Evolutionary conservation across 331 rosid genomes (phyloP), one percentile per base, ranked within the genome.

Genomic region (Quercus tomentella): DNA sequence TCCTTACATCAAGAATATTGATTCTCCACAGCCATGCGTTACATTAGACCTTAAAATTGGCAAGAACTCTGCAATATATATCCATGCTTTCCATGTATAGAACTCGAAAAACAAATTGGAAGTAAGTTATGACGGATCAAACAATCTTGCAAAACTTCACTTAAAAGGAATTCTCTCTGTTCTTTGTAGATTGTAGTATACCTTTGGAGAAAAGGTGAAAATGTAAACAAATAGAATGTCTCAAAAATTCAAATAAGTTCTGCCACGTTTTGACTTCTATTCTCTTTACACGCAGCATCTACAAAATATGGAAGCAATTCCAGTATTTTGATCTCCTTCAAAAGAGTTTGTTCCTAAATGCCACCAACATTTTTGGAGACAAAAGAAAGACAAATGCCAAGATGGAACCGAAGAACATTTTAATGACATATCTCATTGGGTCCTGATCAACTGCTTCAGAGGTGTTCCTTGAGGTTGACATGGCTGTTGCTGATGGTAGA

Each of bases 331-430:
- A 52, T 79, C 45, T 54, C 63, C 73, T 76, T 84, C 80, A 91
- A 56, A 87, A 66, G 81, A 86, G 78, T 76, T 85, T 76, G 80
- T 89, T 89, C 89, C 63, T 89, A 78, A 90, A 87, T 0, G 94
- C 92, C 73, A 18, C 26, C 7, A 92, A 62, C 88, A 92, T 84
- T 77, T 85, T 92, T 14, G 99, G 98, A n/a, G 95, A 92, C 45
- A 96, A 80, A 65, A 96, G 86, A 83, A 93, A 79, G 82, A 92
- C 0, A 67, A 90, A 87, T 16, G 97, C 95, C 15, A 96, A 82
- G 77, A 93, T 69, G 33, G 99, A 90, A 85, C 97, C 99, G 31
- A 90, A 93, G 80, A 96, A 77, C 80, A 93, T 76, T 75, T 92
- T 96, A 83, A 88, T 41, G 11, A 85, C 84, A 84, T 84, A 85